Base-by-base conservation (phyloP, 2,329 filamentous ascomycete genomes). In the Geosmithia flava region DNA sequence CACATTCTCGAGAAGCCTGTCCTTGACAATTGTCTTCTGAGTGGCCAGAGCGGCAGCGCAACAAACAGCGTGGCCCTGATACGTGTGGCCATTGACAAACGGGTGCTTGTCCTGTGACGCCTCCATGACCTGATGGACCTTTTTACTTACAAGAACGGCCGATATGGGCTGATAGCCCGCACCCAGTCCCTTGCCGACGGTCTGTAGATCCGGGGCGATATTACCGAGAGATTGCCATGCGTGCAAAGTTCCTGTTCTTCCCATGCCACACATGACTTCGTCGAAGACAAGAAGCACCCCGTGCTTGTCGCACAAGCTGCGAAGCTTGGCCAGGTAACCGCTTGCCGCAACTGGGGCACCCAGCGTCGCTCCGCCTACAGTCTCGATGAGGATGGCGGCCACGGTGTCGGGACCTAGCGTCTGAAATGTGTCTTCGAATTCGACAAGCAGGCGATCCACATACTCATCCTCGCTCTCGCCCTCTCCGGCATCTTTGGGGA, bases 261-360 rank as follows among this genome's bases (percentile, higher is more conserved):
- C 81, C 62, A 78, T 76, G 10, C 81, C 81, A 46, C 75, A 82
- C 83, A 88, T 87, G 50, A 88, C 73, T 58, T 79, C 73, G 48
- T 79, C 76, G 0, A 78, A 52, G n/a, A 78, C 68, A 5, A 81
- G 64, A 2, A 82, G 65, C 0, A 74, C 71, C 2, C 72, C 74
- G 49, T 81, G 63, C 48, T 70, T 70, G 20, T 74, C 66, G 56
- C 79, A 82, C 0, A 83, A 65, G 0, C 60, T 57, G 47, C 71
- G 67, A 50, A 80, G 66, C 8, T 70, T 73, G n/a, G 65, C 57
- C 52, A 80, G 70, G 48, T 83, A 83, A 0, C 76, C 76, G 1
- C 60, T 57, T 0, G 74, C 62, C 0, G 77, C 57, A 0, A 75
- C 65, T 0, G 76, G 70, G 48, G 71, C 75, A 2, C 76, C 78